Evolutionary conservation across 129 eudicot genomes (phyloP).

Genomic region (Flaveria brownii): DNA sequence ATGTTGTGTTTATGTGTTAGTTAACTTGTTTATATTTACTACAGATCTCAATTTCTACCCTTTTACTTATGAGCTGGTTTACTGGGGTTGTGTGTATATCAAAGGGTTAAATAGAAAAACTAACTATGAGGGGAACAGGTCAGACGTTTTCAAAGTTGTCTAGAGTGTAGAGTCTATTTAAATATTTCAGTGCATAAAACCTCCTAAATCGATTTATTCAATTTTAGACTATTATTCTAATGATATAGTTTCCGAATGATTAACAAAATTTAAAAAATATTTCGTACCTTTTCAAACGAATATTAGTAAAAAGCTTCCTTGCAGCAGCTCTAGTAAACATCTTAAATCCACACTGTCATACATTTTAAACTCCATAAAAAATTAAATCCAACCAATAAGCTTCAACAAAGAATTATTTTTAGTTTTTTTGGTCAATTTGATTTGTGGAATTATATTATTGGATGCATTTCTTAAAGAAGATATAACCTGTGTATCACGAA

Average conservation of each 20-base stretch:
- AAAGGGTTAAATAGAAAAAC: not conserved
- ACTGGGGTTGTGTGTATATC: not conserved
- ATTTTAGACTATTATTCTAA: not conserved
- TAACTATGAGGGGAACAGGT: not conserved
- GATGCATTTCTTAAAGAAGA: not conserved
- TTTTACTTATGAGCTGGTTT: not conserved
- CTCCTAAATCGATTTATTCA: not conserved
- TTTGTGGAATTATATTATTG: not conserved
- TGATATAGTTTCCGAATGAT: not conserved
- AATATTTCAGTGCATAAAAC: not conserved
- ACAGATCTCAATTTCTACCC: not conserved
- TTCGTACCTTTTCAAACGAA: constrained; percentile 79
- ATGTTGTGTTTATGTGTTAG: not conserved
- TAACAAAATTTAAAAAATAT: too few relatives aligned
- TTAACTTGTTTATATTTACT: not conserved
- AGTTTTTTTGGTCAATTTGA: not conserved
- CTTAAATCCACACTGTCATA: constrained; percentile 93
- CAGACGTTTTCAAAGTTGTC: not conserved
- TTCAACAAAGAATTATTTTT: not conserved
- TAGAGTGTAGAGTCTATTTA: not conserved
- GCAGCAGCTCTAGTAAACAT: constrained; percentile 99
- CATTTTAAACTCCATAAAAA: constrained; percentile 8
- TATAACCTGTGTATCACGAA: constrained; percentile 91
- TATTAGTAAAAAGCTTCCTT: constrained; percentile 84
- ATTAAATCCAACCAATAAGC: not conserved